These are phyloP conservation scores for Termitomyces sp. DNA, from an alignment of 768 basidiomycete genomes.

Conservation along the genomic window DNA sequence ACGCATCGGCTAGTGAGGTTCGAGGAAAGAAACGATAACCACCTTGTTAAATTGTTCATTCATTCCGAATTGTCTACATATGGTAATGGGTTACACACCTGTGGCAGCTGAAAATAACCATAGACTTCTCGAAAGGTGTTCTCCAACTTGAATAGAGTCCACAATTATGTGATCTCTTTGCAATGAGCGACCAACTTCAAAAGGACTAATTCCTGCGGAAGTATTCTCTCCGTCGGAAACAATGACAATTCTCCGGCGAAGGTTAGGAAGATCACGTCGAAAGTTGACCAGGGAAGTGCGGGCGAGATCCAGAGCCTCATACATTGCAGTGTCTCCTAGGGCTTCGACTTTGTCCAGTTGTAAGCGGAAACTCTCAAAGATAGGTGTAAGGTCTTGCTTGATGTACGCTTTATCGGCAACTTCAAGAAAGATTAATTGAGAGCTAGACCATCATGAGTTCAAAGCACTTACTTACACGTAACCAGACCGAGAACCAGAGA, in stretches of 20 bases:
- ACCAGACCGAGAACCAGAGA: neutral
- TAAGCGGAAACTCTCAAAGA: neutral
- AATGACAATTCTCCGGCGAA: neutral
- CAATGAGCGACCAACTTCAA: neutral
- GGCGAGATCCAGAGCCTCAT: neutral
- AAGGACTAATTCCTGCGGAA: too few species aligned
- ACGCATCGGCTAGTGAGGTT: neutral
- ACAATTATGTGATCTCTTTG: neutral
- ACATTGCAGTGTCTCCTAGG: neutral
- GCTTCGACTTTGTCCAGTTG: neutral
- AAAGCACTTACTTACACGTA: neutral
- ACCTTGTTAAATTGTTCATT: neutral
- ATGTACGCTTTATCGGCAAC: neutral
- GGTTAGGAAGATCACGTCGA: neutral
- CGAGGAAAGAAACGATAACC: neutral
- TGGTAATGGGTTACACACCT: neutral
- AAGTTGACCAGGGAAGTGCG: neutral
- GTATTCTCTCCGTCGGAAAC: neutral
- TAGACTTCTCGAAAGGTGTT: neutral
- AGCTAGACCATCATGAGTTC: too few species aligned
- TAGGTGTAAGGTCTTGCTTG: neutral
- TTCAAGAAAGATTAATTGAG: neutral
- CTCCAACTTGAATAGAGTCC: neutral
- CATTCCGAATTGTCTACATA: neutral
- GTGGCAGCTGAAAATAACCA: neutral